A percentile compares a stretch with the other conserved stretches of the same genome.
Conservation (phyloP, 2,329 filamentous ascomycete species). For the Stagonosporopsis chrysanthemi region DNA sequence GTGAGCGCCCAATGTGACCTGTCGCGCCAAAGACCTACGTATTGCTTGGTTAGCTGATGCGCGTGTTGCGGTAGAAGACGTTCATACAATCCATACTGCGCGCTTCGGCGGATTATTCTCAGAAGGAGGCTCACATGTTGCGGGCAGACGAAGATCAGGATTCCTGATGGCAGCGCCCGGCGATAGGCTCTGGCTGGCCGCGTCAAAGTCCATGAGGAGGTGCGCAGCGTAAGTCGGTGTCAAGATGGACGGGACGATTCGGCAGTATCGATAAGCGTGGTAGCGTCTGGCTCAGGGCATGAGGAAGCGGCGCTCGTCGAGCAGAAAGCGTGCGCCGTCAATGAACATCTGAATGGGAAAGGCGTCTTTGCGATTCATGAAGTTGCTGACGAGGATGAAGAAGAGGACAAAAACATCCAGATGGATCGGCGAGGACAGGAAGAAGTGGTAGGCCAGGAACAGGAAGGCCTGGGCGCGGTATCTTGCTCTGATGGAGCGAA, state of each 20-base stretch:
- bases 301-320: constrained; percentile 37
- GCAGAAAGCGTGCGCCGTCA: constrained; percentile 37
- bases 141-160: constrained; percentile 69
- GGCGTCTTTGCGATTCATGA: constrained; percentile 43
- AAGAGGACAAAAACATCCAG: constrained; percentile 45
- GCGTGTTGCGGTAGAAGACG: background rate
- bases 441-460: constrained; percentile 46
- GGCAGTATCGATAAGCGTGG: constrained; percentile 42
- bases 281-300: constrained; percentile 25
- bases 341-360: constrained; percentile 38
- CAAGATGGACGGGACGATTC: background rate
- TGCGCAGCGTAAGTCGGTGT: constrained; percentile 18
- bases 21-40: constrained; percentile 84
- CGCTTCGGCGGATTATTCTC: constrained; percentile 73
- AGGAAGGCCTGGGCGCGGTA: constrained; percentile 43
- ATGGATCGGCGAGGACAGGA: constrained; percentile 39
- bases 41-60: constrained; percentile 12
- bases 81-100: constrained; percentile 85
- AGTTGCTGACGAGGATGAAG: constrained; percentile 48
- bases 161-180: constrained; percentile 44
- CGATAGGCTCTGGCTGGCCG: constrained; percentile 47
- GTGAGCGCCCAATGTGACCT: constrained; percentile 93
- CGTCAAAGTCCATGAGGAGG: constrained; percentile 46
- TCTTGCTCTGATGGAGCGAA: constrained; percentile 39
- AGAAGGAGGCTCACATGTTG: constrained; percentile 85